phyloP scores from a whole-genome alignment of 352 stramenopile genomes.

The Phytopythium oedochilum region DNA sequence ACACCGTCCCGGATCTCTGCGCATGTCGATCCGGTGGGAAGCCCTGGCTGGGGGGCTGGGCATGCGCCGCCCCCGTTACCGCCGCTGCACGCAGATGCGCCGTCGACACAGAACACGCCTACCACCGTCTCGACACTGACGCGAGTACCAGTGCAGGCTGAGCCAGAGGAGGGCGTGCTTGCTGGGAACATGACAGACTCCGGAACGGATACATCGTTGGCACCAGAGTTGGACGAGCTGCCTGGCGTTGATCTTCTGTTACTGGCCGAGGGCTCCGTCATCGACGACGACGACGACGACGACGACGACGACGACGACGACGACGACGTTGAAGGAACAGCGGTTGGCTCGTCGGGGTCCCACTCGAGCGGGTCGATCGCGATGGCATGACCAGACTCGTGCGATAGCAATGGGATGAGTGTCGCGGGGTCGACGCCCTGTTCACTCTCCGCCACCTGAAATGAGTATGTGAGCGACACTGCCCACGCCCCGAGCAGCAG shows the following conservation, averaged over 20 bases:
- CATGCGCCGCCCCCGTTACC: slow-evolving; percentile 18
- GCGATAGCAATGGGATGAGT: slow-evolving; percentile 10
- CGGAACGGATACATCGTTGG: background rate
- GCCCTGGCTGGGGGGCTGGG: slow-evolving; percentile 19
- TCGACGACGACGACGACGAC: background rate
- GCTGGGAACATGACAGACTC: background rate
- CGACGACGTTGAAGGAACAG: background rate
- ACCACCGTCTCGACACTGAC: slow-evolving; percentile 34
- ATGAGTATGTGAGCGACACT: background rate
- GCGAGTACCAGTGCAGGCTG: slow-evolving; percentile 4
- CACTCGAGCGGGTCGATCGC: slow-evolving; percentile 12
- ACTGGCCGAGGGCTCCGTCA: no score
- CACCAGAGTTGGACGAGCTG: background rate
- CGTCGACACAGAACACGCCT: slow-evolving; percentile 29
- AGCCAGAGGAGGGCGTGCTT: background rate
- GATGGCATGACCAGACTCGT: background rate
- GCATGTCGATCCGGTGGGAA: slow-evolving; percentile 35
- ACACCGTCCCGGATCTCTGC: slow-evolving; percentile 9
- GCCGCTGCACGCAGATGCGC: slow-evolving; percentile 13
- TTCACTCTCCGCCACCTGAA: background rate
- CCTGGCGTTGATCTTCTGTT: background rate
- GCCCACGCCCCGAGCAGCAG: background rate
- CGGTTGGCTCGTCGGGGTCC: slow-evolving; percentile 8
- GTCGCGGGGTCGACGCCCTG: slow-evolving; percentile 6
- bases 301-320: background rate